phyloP scores from a whole-genome alignment of 169 alveolate genomes.

The Neospora caninum region DNA sequence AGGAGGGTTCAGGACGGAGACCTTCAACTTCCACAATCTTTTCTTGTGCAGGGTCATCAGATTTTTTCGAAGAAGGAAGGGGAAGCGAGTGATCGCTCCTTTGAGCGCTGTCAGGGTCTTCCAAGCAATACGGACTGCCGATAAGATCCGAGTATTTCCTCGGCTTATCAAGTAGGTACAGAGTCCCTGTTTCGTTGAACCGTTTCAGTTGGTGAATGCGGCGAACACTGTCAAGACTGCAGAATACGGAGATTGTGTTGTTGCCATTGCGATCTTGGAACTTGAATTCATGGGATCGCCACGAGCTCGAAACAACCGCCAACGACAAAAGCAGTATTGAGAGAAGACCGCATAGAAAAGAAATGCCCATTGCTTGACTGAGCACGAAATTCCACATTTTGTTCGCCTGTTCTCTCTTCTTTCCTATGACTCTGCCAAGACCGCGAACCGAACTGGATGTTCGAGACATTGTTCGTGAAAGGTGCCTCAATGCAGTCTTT shows the following conservation, averaged over 20 bases:
- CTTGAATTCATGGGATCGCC: conserved; percentile 4
- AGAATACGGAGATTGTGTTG: background rate
- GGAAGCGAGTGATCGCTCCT: background rate
- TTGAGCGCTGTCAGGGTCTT: background rate
- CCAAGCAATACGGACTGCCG: conserved; percentile 25
- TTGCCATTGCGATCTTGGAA: conserved; percentile 6
- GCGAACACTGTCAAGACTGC: background rate
- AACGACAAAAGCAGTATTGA: background rate
- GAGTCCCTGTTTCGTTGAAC: background rate
- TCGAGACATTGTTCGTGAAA: background rate
- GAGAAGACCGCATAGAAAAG: background rate
- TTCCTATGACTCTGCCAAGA: background rate
- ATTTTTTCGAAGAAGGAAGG: background rate
- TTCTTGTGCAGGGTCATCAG: background rate
- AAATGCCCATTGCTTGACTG: background rate
- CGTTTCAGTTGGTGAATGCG: background rate
- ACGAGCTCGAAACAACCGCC: background rate
- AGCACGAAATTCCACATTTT: background rate
- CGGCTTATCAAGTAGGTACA: background rate
- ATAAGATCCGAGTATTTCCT: background rate
- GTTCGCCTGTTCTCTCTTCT: background rate
- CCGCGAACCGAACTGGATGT: background rate
- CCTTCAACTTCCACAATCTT: background rate
- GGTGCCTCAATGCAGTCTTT: background rate
- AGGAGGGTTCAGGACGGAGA: background rate